These are phyloP conservation scores for Kodamaea restingae DNA, from an alignment of 805 yeast genomes.

Conservation along the genomic window DNA sequence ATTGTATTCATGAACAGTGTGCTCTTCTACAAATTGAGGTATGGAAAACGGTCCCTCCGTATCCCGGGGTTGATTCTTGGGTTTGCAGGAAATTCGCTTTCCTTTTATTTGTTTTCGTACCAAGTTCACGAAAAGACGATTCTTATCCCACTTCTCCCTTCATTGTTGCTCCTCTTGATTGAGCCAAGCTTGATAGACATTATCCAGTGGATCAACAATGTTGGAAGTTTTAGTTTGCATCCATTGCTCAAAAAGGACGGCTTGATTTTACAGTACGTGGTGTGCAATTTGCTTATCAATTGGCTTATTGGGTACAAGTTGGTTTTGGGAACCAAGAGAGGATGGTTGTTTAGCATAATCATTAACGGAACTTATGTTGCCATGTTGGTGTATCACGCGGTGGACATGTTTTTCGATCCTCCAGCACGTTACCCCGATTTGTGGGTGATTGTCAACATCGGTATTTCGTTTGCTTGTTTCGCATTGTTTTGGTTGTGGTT, in stretches of 20 bases:
- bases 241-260: constrained; percentile 75
- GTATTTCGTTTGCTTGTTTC: constrained; percentile 74
- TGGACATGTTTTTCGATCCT: constrained; percentile 50
- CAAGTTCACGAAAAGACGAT: constrained; percentile 96
- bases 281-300: constrained; percentile 54
- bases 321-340: constrained; percentile 14
- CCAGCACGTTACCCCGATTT: constrained; percentile 73
- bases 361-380: constrained; percentile 33
- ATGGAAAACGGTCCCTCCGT: constrained; percentile 8
- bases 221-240: constrained; percentile 81
- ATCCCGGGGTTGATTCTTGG: constrained; percentile 50
- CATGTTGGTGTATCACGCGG: constrained; percentile 47
- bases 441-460: constrained; percentile 75
- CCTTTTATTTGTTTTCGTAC: constrained; percentile 85
- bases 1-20: constrained; percentile 22
- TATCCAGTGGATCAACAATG: constrained; percentile 82
- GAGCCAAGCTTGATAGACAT: constrained; percentile 62
- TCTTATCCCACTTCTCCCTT: constrained; percentile 81
- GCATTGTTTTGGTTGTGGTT: constrained; percentile 79
- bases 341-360: constrained; percentile 23
- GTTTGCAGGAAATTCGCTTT: constrained; percentile 76
- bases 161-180: constrained; percentile 59
- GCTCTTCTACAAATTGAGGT: constrained; percentile 11
- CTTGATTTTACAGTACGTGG: constrained; percentile 66
- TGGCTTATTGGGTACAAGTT: constrained; percentile 60